Percentiles rank a stretch among this genome's conserved stretches.
Conservation (phyloP, 2,329 filamentous ascomycete species). For the Trichophyton mentagrophytes region DNA sequence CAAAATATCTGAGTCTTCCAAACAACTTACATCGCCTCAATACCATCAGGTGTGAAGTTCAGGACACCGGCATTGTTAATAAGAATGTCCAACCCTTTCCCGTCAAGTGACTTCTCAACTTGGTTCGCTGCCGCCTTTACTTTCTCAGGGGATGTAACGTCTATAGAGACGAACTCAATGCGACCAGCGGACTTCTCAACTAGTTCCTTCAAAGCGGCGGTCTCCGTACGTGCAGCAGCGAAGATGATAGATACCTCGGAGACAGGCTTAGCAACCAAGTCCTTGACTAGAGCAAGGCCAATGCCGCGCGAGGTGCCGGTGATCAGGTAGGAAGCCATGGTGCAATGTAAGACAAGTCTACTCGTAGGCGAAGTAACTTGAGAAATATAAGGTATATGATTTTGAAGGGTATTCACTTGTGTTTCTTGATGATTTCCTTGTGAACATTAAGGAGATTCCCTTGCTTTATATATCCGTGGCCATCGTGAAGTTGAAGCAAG, state of each 20-base stretch:
- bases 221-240: conserved; percentile 25
- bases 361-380: no score
- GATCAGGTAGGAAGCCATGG: conserved; percentile 26
- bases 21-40: conserved; percentile 13
- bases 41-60: conserved; percentile 5
- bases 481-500: no score
- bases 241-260: conserved; percentile 28
- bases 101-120: conserved; percentile 23
- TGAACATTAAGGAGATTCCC: no score
- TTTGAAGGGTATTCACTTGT: no score
- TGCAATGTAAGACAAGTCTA: neutral
- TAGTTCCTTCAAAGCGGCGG: conserved; percentile 22
- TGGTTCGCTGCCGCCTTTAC: conserved; percentile 24
- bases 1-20: neutral
- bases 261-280: conserved; percentile 19
- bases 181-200: conserved; percentile 21
- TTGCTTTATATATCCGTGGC: neutral
- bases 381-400: no score
- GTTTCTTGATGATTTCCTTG: no score
- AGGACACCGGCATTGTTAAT: conserved; percentile 23
- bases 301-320: conserved; percentile 26
- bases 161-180: conserved; percentile 25
- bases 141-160: conserved; percentile 24
- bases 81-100: conserved; percentile 26
- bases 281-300: conserved; percentile 20